Conservation (phyloP, 495 filamentous ascomycete species). For the Podospora appendiculata region DNA sequence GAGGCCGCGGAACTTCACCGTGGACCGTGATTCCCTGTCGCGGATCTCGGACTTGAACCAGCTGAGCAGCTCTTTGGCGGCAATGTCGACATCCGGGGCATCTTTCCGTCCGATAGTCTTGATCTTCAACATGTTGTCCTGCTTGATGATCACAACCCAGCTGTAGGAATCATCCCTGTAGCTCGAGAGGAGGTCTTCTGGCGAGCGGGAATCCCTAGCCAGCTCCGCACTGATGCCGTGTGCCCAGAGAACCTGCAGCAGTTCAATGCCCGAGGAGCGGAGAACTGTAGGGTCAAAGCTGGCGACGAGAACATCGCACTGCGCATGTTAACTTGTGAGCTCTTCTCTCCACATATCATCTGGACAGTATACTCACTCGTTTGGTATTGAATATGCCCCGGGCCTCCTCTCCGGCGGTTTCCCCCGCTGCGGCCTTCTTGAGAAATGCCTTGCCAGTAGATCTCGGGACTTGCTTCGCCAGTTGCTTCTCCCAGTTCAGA, state of each 20-base stretch:
- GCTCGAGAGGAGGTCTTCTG: slow-evolving; percentile 68
- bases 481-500: slow-evolving; percentile 76
- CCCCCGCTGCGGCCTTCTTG: slow-evolving; percentile 54
- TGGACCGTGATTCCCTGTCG: slow-evolving; percentile 43
- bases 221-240: slow-evolving; percentile 87
- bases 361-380: slow-evolving; percentile 41
- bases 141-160: slow-evolving; percentile 83
- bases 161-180: slow-evolving; percentile 68
- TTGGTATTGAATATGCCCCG: slow-evolving; percentile 54
- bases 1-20: slow-evolving; percentile 17
- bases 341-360: too few species aligned
- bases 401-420: slow-evolving; percentile 41
- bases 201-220: slow-evolving; percentile 61
- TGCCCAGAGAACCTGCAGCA: slow-evolving; percentile 74
- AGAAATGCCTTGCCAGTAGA: slow-evolving; percentile 50
- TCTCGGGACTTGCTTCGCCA: slow-evolving; percentile 58
- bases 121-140: slow-evolving; percentile 70
- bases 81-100: slow-evolving; percentile 63
- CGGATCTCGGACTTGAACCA: slow-evolving; percentile 81
- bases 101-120: slow-evolving; percentile 68
- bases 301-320: slow-evolving; percentile 85
- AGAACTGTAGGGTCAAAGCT: slow-evolving; percentile 75
- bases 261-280: slow-evolving; percentile 63
- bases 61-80: slow-evolving; percentile 61
- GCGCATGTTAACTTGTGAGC: not conserved